phyloP scores from a whole-genome alignment of 805 yeast genomes.

The Teunomyces pallodes region DNA sequence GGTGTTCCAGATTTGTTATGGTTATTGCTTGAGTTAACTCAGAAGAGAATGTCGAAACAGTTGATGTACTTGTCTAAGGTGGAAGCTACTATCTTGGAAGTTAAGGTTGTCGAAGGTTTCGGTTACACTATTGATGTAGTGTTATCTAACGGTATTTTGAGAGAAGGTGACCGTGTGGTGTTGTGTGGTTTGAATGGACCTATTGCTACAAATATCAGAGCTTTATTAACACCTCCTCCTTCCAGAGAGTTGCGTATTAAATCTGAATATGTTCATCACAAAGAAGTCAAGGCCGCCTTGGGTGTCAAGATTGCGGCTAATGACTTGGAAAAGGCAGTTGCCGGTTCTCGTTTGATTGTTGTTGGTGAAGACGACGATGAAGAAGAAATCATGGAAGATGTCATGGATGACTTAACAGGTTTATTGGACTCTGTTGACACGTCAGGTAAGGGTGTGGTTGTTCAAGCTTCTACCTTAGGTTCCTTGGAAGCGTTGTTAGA shows the following conservation, averaged over 20 bases:
- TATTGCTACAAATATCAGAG: slow-evolving; percentile 92
- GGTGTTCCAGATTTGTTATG: slow-evolving; percentile 99
- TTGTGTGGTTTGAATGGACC: slow-evolving; percentile 99
- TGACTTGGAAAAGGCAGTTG: slow-evolving; percentile 97
- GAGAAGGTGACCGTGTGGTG: slow-evolving; percentile 93
- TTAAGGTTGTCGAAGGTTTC: slow-evolving; percentile 95
- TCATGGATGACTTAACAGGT: slow-evolving; percentile 97
- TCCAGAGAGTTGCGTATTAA: slow-evolving; percentile 93
- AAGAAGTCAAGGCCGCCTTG: slow-evolving; percentile 97
- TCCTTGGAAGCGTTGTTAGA: slow-evolving; percentile 95
- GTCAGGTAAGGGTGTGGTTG: slow-evolving; percentile 95
- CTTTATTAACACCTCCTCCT: slow-evolving; percentile 96
- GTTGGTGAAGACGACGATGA: slow-evolving; percentile 98
- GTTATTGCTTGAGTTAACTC: slow-evolving; percentile 92
- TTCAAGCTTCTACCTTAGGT: slow-evolving; percentile 98
- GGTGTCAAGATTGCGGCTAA: slow-evolving; percentile 99
- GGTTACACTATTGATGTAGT: slow-evolving; percentile 99
- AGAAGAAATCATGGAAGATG: slow-evolving; percentile 95
- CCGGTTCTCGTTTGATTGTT: slow-evolving; percentile 93
- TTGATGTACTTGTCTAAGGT: slow-evolving; percentile 91
- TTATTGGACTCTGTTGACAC: slow-evolving; percentile 91
- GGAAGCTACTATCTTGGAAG: slow-evolving; percentile 96
- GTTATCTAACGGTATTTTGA: slow-evolving; percentile 90
- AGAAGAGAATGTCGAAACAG: slow-evolving; percentile 98
- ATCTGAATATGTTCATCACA: slow-evolving; percentile 94